phyloP scores from a whole-genome alignment of 805 yeast species.

The Lachancea thermotolerans region DNA sequence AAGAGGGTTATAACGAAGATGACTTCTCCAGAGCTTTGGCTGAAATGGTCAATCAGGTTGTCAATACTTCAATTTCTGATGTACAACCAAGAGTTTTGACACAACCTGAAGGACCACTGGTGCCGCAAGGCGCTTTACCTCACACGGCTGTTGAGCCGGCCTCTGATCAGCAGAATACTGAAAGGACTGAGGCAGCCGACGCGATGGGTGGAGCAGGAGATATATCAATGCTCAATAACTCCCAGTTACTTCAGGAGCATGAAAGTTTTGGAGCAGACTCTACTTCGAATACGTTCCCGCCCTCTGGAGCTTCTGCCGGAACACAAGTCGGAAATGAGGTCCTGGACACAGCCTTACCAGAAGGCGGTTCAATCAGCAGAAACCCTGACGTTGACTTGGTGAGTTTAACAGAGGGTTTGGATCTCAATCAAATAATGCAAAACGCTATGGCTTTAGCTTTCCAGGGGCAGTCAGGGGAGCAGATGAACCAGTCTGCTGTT shows the following conservation, averaged over 20 bases:
- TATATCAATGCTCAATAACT: too few relatives aligned
- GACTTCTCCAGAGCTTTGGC: constrained; percentile 48
- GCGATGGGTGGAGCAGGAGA: too few relatives aligned
- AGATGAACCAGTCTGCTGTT: constrained; percentile 18
- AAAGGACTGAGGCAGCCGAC: background rate
- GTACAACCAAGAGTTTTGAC: background rate
- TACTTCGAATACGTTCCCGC: too few relatives aligned
- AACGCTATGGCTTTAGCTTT: constrained; percentile 74
- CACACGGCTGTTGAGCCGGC: background rate
- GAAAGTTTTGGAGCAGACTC: too few relatives aligned
- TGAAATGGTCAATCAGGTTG: constrained; percentile 50
- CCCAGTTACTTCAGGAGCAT: too few relatives aligned
- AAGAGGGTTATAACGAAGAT: constrained; percentile 20
- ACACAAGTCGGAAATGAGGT: background rate
- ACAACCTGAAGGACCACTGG: background rate
- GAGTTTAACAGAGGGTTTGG: constrained; percentile 41
- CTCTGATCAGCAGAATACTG: background rate
- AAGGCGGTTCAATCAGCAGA: too few relatives aligned
- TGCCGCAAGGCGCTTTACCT: constrained; percentile 9
- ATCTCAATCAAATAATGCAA: constrained; percentile 66
- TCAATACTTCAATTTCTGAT: constrained; percentile 32
- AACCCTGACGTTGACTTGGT: background rate
- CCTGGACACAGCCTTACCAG: background rate
- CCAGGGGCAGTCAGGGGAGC: constrained; percentile 39
- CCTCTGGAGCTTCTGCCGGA: background rate